phyloP scores from a whole-genome alignment of 805 yeast species.

The Sporopachydermia quercuum region DNA sequence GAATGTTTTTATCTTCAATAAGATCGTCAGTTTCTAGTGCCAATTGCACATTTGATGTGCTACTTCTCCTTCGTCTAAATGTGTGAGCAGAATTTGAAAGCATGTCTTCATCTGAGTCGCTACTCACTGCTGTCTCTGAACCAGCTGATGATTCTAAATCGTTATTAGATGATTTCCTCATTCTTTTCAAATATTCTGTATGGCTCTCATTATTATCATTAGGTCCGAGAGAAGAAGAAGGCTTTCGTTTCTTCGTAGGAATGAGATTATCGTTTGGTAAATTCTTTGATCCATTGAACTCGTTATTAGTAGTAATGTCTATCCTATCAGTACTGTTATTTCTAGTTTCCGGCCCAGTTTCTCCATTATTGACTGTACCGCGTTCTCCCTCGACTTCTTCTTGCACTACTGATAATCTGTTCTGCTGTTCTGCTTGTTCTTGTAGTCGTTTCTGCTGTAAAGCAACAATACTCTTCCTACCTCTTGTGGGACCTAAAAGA shows the following conservation, averaged over 20 bases:
- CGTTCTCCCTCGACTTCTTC: constrained; percentile 3
- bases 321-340: constrained; percentile 10
- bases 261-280: too few species aligned
- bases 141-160: constrained; percentile 5
- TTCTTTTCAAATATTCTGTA: constrained; percentile 20
- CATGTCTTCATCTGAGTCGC: too few species aligned
- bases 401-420: constrained; percentile 2
- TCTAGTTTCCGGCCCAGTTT: constrained; percentile 4
- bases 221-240: background rate
- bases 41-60: constrained; percentile 23
- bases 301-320: constrained; percentile 3
- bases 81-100: too few species aligned
- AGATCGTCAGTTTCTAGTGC: constrained; percentile 4
- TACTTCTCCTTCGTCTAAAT: constrained; percentile 18
- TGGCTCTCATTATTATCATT: background rate
- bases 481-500: constrained; percentile 47
- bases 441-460: constrained; percentile 30
- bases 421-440: constrained; percentile 9
- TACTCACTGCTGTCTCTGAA: constrained; percentile 16
- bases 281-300: too few species aligned
- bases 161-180: constrained; percentile 29
- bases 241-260: too few species aligned
- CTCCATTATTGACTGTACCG: background rate
- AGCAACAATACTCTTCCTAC: constrained; percentile 39
- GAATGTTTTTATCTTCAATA: constrained; percentile 15